Evolutionary conservation across 805 yeast species (phyloP), one percentile per base, ranked within the genome.

Genomic region (Hanseniaspora hatyaiensis): DNA sequence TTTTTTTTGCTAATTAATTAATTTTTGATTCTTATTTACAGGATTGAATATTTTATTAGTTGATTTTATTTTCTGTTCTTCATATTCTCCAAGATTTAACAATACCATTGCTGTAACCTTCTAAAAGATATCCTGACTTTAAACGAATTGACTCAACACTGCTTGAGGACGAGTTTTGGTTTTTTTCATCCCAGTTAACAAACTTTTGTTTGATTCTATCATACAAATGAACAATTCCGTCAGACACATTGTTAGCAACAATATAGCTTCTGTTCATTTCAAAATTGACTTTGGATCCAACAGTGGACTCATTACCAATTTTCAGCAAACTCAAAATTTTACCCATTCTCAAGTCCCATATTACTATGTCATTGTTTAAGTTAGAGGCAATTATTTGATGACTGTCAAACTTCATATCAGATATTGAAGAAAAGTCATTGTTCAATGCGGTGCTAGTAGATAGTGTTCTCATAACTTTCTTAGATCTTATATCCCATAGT

Each of bases 341-440:
- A 12, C 88, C 87, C 0, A 75, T 77, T 52, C 89, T 66, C 34
- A 82, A 62, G 59, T 82, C 89, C 89, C 89, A 82, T 11, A 78
- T 68, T 48, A 85, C 67, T 3, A 80, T 69, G 8, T 45, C 49
- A 18, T 39, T 32, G 15, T 34, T 45, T 9, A 28, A 36, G 18
- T 45, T 45, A 8, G 49, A 28, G 6, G 49, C 32, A 18, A 45
- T 12, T 11, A 45, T 33, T 31, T 45, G 49, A 40, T 65, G 65
- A n/a, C 76, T 78, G 57, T 81, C 86, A 60, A 82, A 82, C 56
- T 80, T 82, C 34, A 82, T 64, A 30, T 78, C 67, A 0, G 86
- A 75, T 8, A 82, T 75, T 2, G 86, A 74, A 1, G 77, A 80
- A 2, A 83, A 77, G 58, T 81, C n/a, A n/a, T n/a, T 88, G 0